phyloP scores from a whole-genome alignment of 306 rosid species.

The Prunus padus region DNA sequence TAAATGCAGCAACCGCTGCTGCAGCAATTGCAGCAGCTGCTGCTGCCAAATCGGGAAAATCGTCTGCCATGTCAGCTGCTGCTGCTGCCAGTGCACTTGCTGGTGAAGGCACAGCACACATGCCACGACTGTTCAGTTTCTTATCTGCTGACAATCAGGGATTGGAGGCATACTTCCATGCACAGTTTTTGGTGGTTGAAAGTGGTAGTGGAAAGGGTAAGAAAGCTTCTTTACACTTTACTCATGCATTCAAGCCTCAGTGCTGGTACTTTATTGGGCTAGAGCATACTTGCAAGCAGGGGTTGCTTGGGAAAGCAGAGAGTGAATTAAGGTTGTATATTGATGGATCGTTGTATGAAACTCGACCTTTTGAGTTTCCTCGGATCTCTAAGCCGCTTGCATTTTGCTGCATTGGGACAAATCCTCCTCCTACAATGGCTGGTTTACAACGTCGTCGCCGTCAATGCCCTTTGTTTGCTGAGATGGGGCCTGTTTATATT shows the following conservation, averaged over 20 bases:
- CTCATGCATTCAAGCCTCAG: conserved; percentile 95
- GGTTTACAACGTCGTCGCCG: conserved; percentile 99
- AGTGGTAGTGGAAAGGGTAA: conserved; percentile 84
- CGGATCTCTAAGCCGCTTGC: conserved; percentile 93
- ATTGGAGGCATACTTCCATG: conserved; percentile 96
- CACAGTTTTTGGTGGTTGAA: conserved; percentile 97
- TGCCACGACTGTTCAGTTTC: conserved; percentile 96
- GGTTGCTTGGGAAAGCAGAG: conserved; percentile 81
- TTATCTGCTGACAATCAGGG: conserved; percentile 96
- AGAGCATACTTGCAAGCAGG: conserved; percentile 84
- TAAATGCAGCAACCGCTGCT: conserved; percentile 96
- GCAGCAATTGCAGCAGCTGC: conserved; percentile 99
- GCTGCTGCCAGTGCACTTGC: conserved; percentile 99
- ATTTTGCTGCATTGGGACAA: conserved; percentile 98
- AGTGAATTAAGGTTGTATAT: conserved; percentile 81
- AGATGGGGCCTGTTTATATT: conserved; percentile 96
- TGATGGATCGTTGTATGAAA: conserved; percentile 87
- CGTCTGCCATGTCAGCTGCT: conserved; percentile 99
- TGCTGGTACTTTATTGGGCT: conserved; percentile 97
- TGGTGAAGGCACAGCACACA: conserved; percentile 96
- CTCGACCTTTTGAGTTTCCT: conserved; percentile 90
- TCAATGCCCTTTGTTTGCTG: conserved; percentile 98
- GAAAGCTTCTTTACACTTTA: conserved; percentile 93
- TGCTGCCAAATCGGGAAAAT: conserved; percentile 90
- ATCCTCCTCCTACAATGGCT: conserved; percentile 99